Evolutionary conservation across 192 early-diverging fungal species (phyloP), one percentile per base, ranked within the genome.

Genomic region (Gamsiella multidivaricata): DNA sequence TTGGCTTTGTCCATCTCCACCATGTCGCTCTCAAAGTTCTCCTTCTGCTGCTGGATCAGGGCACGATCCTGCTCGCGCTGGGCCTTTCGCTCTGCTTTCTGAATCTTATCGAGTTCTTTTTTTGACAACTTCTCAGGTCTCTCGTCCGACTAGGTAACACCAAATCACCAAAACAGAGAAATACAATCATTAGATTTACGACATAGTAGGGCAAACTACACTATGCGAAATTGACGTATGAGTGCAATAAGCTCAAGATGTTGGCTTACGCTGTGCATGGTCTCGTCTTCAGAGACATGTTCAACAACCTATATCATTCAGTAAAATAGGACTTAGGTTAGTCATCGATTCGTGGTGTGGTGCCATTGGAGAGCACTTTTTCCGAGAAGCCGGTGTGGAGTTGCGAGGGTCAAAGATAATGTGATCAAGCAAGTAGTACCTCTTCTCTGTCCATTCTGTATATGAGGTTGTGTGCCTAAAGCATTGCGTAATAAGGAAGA

Each of bases 1-100:
- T 78, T 78, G 61, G 67, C 66, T 54, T 68, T 78, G 29, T 78
- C 74, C 74, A 78, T 78, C 47, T 69, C 33, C 28, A 56, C 34
- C n/a, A 69, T 25, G 23, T 78, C 74, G 18, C 43, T 51, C 49
- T 78, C 74, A 59, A 78, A 78, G 18, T 31, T 69, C 39, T 68
- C 65, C 47, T 78, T 78, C 20, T 78, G 74, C 46, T 78, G 74
- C 47, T 69, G 51, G 60, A 78, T 42, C 60, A 78, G 54, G 4
- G 60, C 74, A 23, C 74, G 74, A 33, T 78, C 65, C 41, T 68
- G 59, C 49, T 64, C 74, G 17, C 74, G 65, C 47, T 78, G 74
- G 31, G 58, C 15, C 51, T 63, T 78, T 59, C 74, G 74, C 61
- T 78, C 74, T 20, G 53, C 61, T 54, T 78, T 78, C 28, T 63